phyloP scores from a whole-genome alignment of 768 basidiomycete genomes.

The Leccinellum albellum region DNA sequence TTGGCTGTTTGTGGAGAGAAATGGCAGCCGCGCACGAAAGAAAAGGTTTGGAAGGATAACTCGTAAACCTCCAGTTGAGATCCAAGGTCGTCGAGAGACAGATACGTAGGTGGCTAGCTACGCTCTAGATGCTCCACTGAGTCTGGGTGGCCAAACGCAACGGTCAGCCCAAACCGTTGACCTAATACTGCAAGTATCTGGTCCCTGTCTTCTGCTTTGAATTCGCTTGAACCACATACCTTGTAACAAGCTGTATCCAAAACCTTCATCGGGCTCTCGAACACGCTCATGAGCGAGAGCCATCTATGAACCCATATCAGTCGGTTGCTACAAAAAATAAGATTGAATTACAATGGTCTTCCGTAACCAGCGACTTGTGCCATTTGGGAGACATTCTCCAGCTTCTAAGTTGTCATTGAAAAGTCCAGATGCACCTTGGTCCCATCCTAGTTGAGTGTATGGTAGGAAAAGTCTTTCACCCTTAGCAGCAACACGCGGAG shows the following conservation, averaged over 20 bases:
- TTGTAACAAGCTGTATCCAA: background rate
- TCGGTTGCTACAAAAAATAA: too few species aligned
- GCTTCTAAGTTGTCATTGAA: too few species aligned
- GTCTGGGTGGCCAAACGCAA: slow-evolving; percentile 1
- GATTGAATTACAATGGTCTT: too few species aligned
- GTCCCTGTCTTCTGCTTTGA: background rate
- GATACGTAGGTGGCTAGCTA: slow-evolving; percentile 3
- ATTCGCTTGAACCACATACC: background rate
- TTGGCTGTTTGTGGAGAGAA: too few species aligned
- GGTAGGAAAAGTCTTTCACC: background rate
- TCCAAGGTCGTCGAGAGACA: too few species aligned
- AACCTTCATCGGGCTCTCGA: background rate
- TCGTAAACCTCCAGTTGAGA: too few species aligned
- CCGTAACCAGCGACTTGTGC: too few species aligned
- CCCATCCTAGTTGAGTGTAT: background rate
- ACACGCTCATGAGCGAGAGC: background rate
- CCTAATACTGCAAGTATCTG: slow-evolving; percentile 1
- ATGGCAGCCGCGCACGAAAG: too few species aligned
- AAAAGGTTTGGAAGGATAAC: too few species aligned
- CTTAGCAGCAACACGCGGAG: too few species aligned
- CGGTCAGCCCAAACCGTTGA: slow-evolving; percentile 1
- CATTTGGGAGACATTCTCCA: too few species aligned
- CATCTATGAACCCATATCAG: too few species aligned
- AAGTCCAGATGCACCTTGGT: background rate
- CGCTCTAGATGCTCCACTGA: background rate